phyloP scores from a whole-genome alignment of 345 rosid genomes.

The Eucalyptus marginata region DNA sequence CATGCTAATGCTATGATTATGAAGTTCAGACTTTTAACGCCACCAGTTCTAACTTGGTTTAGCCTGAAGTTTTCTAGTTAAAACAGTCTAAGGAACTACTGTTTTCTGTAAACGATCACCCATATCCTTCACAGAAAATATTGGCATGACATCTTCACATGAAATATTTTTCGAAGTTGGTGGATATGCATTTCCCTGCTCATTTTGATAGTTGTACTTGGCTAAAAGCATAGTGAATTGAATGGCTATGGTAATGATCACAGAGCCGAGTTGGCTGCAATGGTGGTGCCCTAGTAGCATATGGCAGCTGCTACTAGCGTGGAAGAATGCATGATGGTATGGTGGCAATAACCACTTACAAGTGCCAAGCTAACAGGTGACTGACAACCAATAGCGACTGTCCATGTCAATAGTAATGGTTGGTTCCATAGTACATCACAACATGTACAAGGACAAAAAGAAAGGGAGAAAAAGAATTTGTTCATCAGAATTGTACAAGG shows the following conservation, averaged over 20 bases:
- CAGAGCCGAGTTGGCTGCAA: background rate
- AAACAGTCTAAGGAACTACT: background rate
- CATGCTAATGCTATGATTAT: background rate
- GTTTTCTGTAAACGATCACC: background rate
- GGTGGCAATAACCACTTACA: background rate
- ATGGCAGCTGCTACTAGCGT: background rate
- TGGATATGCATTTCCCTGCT: background rate
- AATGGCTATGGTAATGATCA: background rate
- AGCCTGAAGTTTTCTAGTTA: background rate
- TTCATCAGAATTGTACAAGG: background rate
- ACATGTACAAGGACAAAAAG: background rate
- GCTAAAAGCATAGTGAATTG: background rate
- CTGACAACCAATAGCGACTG: background rate
- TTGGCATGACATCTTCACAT: background rate
- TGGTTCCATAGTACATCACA: background rate
- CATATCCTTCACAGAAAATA: background rate
- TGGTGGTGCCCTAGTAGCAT: background rate
- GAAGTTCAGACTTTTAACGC: background rate
- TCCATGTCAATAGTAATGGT: background rate
- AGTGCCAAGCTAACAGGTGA: background rate
- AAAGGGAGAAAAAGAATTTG: background rate
- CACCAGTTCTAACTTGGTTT: background rate
- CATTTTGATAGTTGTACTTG: background rate
- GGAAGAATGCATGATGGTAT: background rate
- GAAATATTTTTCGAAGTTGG: background rate